Evolutionary conservation across 148 eudicot species (phyloP), one percentile per base, ranked within the genome.

Genomic region (Selenicereus undatus): DNA sequence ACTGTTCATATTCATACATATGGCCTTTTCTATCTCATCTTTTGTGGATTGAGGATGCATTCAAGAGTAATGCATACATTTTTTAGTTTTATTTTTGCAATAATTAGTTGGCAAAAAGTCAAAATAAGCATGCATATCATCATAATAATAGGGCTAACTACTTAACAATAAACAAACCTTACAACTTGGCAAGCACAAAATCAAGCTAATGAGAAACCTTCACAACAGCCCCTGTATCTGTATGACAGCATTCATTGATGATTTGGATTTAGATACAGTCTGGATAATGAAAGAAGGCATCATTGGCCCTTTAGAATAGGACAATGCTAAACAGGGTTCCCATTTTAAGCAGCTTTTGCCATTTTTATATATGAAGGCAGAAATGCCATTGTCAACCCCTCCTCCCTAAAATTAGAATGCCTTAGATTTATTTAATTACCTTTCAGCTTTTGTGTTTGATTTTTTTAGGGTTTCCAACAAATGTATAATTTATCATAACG

Each of bases 381-480:
- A 58, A 58, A 17, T 18, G 20, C 22, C 64, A 58, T 58, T 48
- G 14, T 2, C 52, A 9, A 10, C 52, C 12, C 52, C 4, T 16
- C 69, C 27, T 22, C 11, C 69, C 71, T 27, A 66, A 66, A 66
- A 26, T 66, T 66, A 66, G 71, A 27, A 66, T 66, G 1, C 17
- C 22, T 8, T 24, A 24, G 24, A 32, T 26, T 66, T 66, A 26
- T 66, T 24, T 66, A 27, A 66, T 8, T 66, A 26, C 29, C 71
- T 27, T 27, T 26, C 71, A 20, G 8, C 68, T n/a, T n/a, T 3
- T 66, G 17, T 66, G 11, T n/a, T n/a, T n/a, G 24, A 3, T 64
- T 66, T 13, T 66, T 26, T 66, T 70, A 71, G 17, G 80, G 86
- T 75, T 80, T 80, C 71, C 36, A 66, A 66, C 36, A 27, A 51